Evolutionary conservation across 208 protist genomes (phyloP).

Genomic region (Crithidia mellificae): DNA sequence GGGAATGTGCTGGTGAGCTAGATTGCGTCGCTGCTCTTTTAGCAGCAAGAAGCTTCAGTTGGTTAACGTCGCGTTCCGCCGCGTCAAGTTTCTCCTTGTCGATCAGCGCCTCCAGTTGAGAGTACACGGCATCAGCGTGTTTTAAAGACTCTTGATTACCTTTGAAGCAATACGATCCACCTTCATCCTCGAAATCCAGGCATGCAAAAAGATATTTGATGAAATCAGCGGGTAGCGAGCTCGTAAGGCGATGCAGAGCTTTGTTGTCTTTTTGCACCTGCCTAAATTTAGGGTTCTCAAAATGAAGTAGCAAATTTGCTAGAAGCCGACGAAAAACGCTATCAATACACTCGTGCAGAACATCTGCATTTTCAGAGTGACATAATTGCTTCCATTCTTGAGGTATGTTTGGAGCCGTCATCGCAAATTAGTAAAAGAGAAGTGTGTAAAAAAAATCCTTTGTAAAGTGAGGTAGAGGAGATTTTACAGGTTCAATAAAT

Average conservation of each 20-base stretch:
- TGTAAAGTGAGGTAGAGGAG: background rate
- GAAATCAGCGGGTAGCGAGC: constrained; percentile 34
- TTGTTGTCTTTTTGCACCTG: constrained; percentile 58
- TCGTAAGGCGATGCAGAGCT: constrained; percentile 32
- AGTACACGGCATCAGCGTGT: constrained; percentile 46
- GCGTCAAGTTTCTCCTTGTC: constrained; percentile 17
- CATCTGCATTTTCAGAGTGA: background rate
- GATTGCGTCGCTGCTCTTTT: constrained; percentile 27
- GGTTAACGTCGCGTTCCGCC: constrained; percentile 7
- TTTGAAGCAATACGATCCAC: constrained; percentile 45
- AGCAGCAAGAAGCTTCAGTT: constrained; percentile 1
- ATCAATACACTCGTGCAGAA: constrained; percentile 25
- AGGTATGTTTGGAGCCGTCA: background rate
- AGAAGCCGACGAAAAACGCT: constrained; percentile 63
- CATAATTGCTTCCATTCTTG: constrained; percentile 3
- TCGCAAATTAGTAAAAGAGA: background rate
- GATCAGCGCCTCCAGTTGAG: constrained; percentile 48
- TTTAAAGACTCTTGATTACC: constrained; percentile 46
- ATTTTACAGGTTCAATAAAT: too few species aligned
- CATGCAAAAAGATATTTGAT: constrained; percentile 47
- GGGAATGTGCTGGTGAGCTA: background rate
- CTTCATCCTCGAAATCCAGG: constrained; percentile 53
- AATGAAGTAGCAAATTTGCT: constrained; percentile 71
- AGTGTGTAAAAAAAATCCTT: background rate
- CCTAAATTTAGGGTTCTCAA: constrained; percentile 60